Base-by-base conservation (phyloP, 257 asterid species). In the Lycium barbarum region DNA sequence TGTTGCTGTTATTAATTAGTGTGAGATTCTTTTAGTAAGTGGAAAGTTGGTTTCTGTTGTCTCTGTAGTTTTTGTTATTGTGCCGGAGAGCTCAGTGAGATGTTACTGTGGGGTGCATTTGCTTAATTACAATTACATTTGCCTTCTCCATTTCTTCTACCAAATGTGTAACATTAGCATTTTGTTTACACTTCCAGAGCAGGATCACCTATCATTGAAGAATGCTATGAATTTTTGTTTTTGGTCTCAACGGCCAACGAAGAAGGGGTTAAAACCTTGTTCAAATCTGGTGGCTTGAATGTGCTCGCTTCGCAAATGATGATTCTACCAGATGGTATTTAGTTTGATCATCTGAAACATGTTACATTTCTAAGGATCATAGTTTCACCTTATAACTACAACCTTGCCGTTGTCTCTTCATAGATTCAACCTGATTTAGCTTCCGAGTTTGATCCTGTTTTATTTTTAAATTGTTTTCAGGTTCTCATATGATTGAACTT, bases 171-270 rank as follows among this genome's bases (percentile, higher is more conserved):
- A 87, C 45, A 36, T 79, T 57, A 13, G 83, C 70, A 47, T 76
- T 86, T 87, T 84, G 53, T 55, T 81, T 84, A 5, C 63, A 55
- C 85, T 84, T 89, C 88, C 93, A 96, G 99, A 33, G 88, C 89
- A 83, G 85, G 85, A 73, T 67, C 87, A 73, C 80, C 96, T 87
- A 65, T 93, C 70, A 84, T 83, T 18, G 97, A 92, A 70, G 97
- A 95, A 67, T 96, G 97, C 92, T 93, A 68, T 35, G 99, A 95
- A 76, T 89, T 93, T 90, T 87, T 95, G 26, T 87, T 87, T 89
- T 86, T 93, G 90, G 98, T 95, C 81, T 83, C 91, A 45, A 86
- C 83, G 68, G 93, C 93, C 58, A 92, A 89, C 83, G 94, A 89
- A 84, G 92, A 87, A 84, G 95, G 97, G 70, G 87, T 89, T 55